Evolutionary conservation across 306 rosid genomes (phyloP).

Genomic region (Acacia confusa): DNA sequence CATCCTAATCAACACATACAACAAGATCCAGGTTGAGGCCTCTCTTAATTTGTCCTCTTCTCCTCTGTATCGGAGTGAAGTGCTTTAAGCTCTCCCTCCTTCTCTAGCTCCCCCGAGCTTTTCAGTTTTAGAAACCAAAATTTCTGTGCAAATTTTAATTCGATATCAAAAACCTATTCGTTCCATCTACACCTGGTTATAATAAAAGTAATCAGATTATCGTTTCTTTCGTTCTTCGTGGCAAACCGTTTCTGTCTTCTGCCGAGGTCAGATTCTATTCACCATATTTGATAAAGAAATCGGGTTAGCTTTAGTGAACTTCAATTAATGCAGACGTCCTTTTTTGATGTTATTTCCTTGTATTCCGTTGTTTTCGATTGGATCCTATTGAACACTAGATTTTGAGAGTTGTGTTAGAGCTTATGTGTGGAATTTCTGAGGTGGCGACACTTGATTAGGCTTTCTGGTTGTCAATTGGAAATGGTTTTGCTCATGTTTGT

Average conservation of each 20-base stretch:
- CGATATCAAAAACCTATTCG: neutral
- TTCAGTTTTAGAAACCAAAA: constrained; percentile 11
- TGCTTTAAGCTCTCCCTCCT: neutral
- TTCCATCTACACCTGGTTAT: neutral
- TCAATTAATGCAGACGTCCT: constrained; percentile 7
- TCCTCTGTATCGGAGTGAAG: neutral
- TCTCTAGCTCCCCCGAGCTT: neutral
- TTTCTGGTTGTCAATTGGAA: neutral
- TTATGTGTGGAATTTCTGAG: constrained; percentile 27
- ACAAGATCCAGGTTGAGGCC: neutral
- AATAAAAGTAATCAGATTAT: constrained; percentile 3
- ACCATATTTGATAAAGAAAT: neutral
- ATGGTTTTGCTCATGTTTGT: neutral
- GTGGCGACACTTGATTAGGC: neutral
- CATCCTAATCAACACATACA: neutral
- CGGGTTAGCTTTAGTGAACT: neutral
- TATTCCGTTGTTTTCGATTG: constrained; percentile 34
- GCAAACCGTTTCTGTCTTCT: constrained; percentile 51
- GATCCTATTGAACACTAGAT: constrained; percentile 43
- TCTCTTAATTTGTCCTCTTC: neutral
- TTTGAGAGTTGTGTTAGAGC: constrained; percentile 28
- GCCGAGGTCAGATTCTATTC: constrained; percentile 53
- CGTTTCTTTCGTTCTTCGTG: constrained; percentile 49
- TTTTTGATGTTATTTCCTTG: constrained; percentile 6
- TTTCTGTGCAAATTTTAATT: constrained; percentile 18